Evolutionary conservation across 2,329 filamentous ascomycete genomes (phyloP).

Genomic region (Dactylellina parvicollis): DNA sequence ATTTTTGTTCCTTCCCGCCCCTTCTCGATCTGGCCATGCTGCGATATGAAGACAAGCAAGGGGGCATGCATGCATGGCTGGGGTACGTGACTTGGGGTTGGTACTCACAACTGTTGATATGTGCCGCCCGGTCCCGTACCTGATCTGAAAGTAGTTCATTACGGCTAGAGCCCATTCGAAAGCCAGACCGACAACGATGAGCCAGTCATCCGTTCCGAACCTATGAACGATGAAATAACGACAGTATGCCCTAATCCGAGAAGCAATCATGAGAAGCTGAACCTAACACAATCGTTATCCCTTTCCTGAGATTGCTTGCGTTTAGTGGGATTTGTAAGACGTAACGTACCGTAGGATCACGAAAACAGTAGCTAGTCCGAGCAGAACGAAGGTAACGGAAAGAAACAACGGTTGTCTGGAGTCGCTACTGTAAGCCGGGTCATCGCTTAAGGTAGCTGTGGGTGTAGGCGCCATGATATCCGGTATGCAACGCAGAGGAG

Average conservation of each 20-base stretch:
- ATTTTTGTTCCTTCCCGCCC: too few relatives aligned
- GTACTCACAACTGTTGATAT: constrained; percentile 54
- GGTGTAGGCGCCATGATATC: constrained; percentile 29
- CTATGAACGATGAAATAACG: constrained; percentile 54
- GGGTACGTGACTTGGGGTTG: not conserved
- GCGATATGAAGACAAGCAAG: constrained; percentile 28
- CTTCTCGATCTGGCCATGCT: too few relatives aligned
- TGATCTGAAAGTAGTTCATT: constrained; percentile 55
- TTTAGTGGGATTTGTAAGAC: constrained; percentile 5
- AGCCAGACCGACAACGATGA: constrained; percentile 59
- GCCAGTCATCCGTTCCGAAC: constrained; percentile 60
- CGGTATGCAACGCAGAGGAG: not conserved
- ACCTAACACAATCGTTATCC: not conserved
- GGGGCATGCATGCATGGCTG: not conserved
- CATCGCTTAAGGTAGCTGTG: constrained; percentile 22
- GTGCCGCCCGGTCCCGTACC: constrained; percentile 52
- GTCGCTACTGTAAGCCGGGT: constrained; percentile 5
- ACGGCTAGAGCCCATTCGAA: constrained; percentile 55
- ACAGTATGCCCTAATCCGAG: constrained; percentile 57
- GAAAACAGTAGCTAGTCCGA: constrained; percentile 56
- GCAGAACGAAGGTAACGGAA: constrained; percentile 54
- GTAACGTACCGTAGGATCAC: constrained; percentile 56
- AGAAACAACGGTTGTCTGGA: constrained; percentile 47
- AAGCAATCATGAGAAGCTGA: constrained; percentile 5
- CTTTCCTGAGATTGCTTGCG: not conserved